Percentiles rank a stretch among this genome's conserved stretches.
Evolutionary conservation across 2,329 filamentous ascomycete genomes (phyloP).

Genomic region (Botrytis paeoniae): DNA sequence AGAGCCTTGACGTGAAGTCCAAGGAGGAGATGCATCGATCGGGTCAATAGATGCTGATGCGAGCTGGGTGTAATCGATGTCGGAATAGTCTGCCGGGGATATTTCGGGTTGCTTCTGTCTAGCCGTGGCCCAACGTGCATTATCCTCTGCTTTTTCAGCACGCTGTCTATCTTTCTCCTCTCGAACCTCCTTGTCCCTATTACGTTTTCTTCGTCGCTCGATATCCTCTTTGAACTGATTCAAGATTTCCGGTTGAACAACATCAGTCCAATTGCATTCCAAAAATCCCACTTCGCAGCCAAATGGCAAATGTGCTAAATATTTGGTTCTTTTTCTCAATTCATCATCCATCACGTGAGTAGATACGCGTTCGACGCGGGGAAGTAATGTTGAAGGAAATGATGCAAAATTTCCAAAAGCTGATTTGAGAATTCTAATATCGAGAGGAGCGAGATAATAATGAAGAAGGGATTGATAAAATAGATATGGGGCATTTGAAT

Average conservation of each 20-base stretch:
- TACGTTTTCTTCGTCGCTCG: slow-evolving; percentile 59
- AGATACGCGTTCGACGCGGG: slow-evolving; percentile 67
- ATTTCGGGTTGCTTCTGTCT: slow-evolving; percentile 55
- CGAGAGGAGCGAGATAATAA: slow-evolving; percentile 69
- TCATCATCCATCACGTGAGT: slow-evolving; percentile 72
- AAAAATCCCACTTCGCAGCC: slow-evolving; percentile 71
- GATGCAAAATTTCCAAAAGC: slow-evolving; percentile 65
- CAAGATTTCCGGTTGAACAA: slow-evolving; percentile 59
- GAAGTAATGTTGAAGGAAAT: slow-evolving; percentile 68
- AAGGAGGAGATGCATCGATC: slow-evolving; percentile 47
- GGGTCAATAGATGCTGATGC: slow-evolving; percentile 47
- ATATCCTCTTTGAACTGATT: slow-evolving; percentile 62
- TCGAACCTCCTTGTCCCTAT: slow-evolving; percentile 63
- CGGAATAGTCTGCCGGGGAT: slow-evolving; percentile 46
- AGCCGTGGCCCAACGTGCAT: slow-evolving; percentile 58
- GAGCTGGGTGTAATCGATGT: slow-evolving; percentile 68
- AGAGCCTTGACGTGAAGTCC: slow-evolving; percentile 54
- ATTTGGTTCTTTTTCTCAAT: slow-evolving; percentile 65
- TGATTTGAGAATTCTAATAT: slow-evolving; percentile 70
- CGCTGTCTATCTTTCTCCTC: slow-evolving; percentile 68
- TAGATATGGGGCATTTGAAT: slow-evolving; percentile 50
- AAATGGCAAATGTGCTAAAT: slow-evolving; percentile 66
- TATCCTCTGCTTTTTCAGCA: slow-evolving; percentile 67
- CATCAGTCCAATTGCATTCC: slow-evolving; percentile 73
- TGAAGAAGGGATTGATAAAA: slow-evolving; percentile 72